phyloP scores from a whole-genome alignment of 2,329 filamentous ascomycete species.

The Cladosporium velox region DNA sequence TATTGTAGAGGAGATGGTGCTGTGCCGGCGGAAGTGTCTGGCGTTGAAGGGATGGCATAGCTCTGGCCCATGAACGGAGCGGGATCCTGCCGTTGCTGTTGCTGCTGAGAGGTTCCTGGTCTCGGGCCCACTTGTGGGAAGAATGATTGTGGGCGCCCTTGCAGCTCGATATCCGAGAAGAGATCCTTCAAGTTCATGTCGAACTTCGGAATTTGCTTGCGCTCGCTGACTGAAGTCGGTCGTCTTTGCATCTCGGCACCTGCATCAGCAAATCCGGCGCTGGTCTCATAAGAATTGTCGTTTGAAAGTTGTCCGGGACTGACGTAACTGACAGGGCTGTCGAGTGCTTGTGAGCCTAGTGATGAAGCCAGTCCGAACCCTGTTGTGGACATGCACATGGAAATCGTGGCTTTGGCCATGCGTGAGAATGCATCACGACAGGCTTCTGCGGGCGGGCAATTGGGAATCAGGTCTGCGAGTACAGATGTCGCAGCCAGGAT shows the following conservation, averaged over 20 bases:
- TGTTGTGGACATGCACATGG: conserved; percentile 87
- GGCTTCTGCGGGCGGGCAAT: conserved; percentile 91
- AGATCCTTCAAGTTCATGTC: conserved; percentile 59
- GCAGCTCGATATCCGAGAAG: conserved; percentile 48
- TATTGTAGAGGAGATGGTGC: conserved; percentile 23
- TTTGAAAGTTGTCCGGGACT: conserved; percentile 19
- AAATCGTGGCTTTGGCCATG: conserved; percentile 91
- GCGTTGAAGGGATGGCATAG: conserved; percentile 23
- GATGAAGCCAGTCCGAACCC: conserved; percentile 63
- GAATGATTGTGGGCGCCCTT: conserved; percentile 14
- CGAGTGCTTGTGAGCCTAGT: conserved; percentile 33
- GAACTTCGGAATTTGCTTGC: conserved; percentile 51
- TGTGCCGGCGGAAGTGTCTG: conserved; percentile 22
- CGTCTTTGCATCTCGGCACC: conserved; percentile 6
- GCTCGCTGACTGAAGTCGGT: conserved; percentile 27
- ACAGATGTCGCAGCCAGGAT: conserved; percentile 91
- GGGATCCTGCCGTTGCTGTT: conserved; percentile 30
- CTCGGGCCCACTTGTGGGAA: conserved; percentile 8
- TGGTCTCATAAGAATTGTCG: conserved; percentile 9
- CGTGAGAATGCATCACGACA: conserved; percentile 93
- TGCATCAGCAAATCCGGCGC: background rate
- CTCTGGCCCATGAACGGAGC: conserved; percentile 9
- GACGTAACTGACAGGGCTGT: conserved; percentile 34
- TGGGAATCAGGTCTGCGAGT: conserved; percentile 85
- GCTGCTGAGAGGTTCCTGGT: conserved; percentile 17